Evolutionary conservation across 2,329 filamentous ascomycete genomes (phyloP).

Genomic region (Sporothrix brasiliensis): DNA sequence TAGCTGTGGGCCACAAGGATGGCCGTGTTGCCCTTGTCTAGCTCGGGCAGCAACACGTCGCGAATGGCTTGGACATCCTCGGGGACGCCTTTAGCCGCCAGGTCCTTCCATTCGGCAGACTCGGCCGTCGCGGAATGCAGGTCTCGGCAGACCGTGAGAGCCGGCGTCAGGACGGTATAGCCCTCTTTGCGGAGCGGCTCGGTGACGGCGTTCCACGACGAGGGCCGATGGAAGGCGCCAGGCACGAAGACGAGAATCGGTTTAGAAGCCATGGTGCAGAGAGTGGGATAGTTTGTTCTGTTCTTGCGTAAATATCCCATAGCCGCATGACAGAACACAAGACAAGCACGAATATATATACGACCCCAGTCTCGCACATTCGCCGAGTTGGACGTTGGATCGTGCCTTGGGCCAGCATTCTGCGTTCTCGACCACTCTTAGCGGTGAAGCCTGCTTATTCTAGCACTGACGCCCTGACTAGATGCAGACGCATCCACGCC

Average conservation of each 20-base stretch:
- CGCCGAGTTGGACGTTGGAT: not conserved
- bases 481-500: not conserved
- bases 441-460: not conserved
- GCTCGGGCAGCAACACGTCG: not conserved
- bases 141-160: conserved; percentile 11
- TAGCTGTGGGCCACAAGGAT: conserved; percentile 11
- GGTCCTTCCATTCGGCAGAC: conserved; percentile 6
- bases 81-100: conserved; percentile 2
- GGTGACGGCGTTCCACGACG: conserved; percentile 9
- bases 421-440: not conserved
- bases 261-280: conserved; percentile 9
- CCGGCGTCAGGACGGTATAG: conserved; percentile 1
- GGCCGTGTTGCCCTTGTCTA: not conserved
- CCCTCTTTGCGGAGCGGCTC: not conserved
- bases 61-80: conserved; percentile 7
- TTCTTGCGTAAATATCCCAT: not conserved
- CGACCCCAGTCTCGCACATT: not conserved
- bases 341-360: conserved; percentile 9
- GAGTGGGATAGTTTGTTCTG: not conserved
- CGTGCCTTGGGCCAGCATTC: not conserved
- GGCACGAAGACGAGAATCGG: conserved; percentile 9
- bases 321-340: not conserved
- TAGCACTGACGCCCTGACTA: not conserved
- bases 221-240: conserved; percentile 8
- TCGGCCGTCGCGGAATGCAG: not conserved